Base-by-base conservation (phyloP, 495 filamentous ascomycete genomes). In the Apodospora peruviana region DNA sequence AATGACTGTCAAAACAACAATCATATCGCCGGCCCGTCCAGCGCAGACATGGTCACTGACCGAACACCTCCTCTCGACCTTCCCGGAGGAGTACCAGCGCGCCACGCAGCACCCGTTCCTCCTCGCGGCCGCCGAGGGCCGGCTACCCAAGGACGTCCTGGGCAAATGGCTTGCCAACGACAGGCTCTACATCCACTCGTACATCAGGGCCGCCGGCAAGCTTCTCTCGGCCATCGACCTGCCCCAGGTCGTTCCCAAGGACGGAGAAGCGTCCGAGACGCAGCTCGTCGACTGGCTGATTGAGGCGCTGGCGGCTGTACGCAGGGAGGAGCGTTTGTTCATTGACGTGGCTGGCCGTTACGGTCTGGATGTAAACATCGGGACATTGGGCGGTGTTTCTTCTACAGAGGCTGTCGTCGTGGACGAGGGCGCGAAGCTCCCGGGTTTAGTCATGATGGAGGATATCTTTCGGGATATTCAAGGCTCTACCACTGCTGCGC, bases 81-180 rank as follows among this genome's bases (percentile, higher is more conserved):
- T 69, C 53, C 41, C 50, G 12, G 39, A 56, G 8, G 57, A 72
- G 47, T 77, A 80, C 59, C 65, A 66, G 16, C 58, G 62, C 12
- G 82, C 85, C 41, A 89, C 85, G 17, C 78, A 80, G 48, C 73
- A 81, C 51, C 76, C 79, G 1, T 91, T 91, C 71, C 81, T 91
- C 46, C 70, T 73, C 20, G 71, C 78, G 45, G 85, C 85, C 21
- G 85, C 85, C 21, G 65, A 71, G 43, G 86, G 86, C 47, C 76
- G 70, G 3, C 71, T 90, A 25, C 63, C 77, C 18, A 77, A 78
- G 38, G 53, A 66, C 1, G 60, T 68, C 0, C 75, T 90, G 11
- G 74, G 78, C 29, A 71, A 77, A 62, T 91, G 86, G 86, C 77
- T 91, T 35, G 76, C 83, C 19, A 85, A 89, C 66, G 87, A 91